Conservation (phyloP, 306 rosid genomes). For the Lagenaria siceraria region DNA sequence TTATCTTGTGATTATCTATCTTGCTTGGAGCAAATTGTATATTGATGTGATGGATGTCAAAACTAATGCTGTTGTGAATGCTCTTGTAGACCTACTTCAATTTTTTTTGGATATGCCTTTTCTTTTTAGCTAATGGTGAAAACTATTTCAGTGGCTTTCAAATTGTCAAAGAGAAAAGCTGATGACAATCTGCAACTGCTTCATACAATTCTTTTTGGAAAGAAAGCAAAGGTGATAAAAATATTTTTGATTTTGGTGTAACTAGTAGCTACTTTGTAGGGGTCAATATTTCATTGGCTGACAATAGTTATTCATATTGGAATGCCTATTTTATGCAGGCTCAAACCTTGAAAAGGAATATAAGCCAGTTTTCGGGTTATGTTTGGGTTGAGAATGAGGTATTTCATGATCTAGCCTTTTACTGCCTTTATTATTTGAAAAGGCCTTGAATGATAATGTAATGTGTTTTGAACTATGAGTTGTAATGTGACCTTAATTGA, state of each 20-base stretch:
- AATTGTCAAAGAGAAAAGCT: constrained; percentile 81
- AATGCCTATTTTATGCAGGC: constrained; percentile 26
- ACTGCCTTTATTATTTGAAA: background rate
- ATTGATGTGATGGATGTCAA: background rate
- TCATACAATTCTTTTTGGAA: constrained; percentile 74
- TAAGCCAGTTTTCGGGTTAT: constrained; percentile 72
- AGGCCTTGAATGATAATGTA: background rate
- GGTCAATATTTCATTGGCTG: background rate
- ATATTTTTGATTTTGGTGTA: background rate
- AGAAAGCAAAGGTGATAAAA: constrained; percentile 59
- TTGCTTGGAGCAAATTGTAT: background rate
- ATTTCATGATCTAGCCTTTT: background rate
- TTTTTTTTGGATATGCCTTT: background rate
- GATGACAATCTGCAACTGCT: constrained; percentile 82
- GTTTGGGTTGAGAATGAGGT: constrained; percentile 92
- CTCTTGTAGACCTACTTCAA: background rate
- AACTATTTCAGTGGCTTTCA: constrained; percentile 83
- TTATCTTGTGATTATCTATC: background rate
- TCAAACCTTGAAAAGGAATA: constrained; percentile 52
- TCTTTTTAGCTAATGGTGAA: constrained; percentile 18
- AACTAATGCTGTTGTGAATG: background rate
- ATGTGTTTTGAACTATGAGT: background rate
- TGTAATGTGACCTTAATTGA: background rate
- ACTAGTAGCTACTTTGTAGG: background rate
- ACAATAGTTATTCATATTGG: background rate